Percentiles rank a stretch among this genome's conserved stretches.
These are phyloP conservation scores for Apophysomyces sp. DNA, from an alignment of 371 early-diverging fungal species.

Conservation along the genomic window DNA sequence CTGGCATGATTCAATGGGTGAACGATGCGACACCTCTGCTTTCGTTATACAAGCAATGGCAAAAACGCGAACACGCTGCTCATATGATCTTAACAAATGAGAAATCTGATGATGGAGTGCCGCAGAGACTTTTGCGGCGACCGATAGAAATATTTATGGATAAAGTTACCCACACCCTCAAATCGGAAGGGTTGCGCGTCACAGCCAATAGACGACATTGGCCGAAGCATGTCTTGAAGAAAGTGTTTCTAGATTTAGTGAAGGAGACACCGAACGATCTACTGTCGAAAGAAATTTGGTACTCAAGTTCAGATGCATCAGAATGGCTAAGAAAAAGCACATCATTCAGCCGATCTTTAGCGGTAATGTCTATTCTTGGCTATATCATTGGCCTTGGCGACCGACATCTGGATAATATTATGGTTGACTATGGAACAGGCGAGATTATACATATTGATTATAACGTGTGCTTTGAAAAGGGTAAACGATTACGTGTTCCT, in stretches of 20 bases:
- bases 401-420: conserved; percentile 97
- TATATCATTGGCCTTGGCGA: conserved; percentile 99
- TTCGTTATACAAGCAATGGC: conserved; percentile 56
- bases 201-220: conserved; percentile 61
- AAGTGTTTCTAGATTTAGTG: conserved; percentile 60
- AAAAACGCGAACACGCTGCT: conserved; percentile 51
- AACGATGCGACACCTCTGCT: conserved; percentile 77
- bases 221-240: conserved; percentile 62
- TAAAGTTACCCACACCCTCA: conserved; percentile 41
- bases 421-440: conserved; percentile 83
- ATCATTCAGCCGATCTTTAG: conserved; percentile 85
- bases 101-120: conserved; percentile 20
- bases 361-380: conserved; percentile 92
- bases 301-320: conserved; percentile 48
- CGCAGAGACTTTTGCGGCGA: conserved; percentile 15
- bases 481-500: conserved; percentile 83
- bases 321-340: conserved; percentile 79
- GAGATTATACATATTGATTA: conserved; percentile 98
- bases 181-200: conserved; percentile 47
- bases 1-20: conserved; percentile 99
- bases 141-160: conserved; percentile 48
- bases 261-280: conserved; percentile 69
- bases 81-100: conserved; percentile 31
- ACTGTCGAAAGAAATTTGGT: conserved; percentile 59
- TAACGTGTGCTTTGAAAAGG: conserved; percentile 98